These are phyloP conservation scores for Trichoderma afroharzianum DNA, from an alignment of 2,329 filamentous ascomycete species.

Conservation along the genomic window DNA sequence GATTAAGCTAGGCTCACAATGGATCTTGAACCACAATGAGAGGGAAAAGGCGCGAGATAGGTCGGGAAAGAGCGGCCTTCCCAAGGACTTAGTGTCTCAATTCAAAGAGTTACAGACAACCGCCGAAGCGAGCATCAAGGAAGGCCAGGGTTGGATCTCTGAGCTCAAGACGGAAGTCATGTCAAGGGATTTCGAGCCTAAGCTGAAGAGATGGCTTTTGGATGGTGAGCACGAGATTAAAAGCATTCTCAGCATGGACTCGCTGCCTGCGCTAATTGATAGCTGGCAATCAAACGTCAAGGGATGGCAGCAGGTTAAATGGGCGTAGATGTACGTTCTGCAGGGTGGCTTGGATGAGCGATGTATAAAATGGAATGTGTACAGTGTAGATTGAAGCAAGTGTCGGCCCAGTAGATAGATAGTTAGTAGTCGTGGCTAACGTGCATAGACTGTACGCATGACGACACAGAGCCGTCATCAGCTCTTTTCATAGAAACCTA, in stretches of 20 bases:
- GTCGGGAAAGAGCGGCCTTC: slow-evolving; percentile 36
- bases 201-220: slow-evolving; percentile 30
- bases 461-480: neutral
- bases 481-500: neutral
- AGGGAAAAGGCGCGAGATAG: slow-evolving; percentile 38
- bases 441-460: neutral
- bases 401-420: neutral
- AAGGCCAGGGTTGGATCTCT: slow-evolving; percentile 31
- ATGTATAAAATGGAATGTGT: neutral
- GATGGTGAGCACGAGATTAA: slow-evolving; percentile 23
- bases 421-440: neutral
- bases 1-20: slow-evolving; percentile 29
- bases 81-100: slow-evolving; percentile 35
- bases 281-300: slow-evolving; percentile 35
- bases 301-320: slow-evolving; percentile 35
- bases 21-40: slow-evolving; percentile 37
- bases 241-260: slow-evolving; percentile 26
- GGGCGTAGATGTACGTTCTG: slow-evolving; percentile 24
- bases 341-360: neutral
- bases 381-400: neutral
- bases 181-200: slow-evolving; percentile 10
- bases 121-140: slow-evolving; percentile 30
- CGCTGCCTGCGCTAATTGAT: slow-evolving; percentile 28
- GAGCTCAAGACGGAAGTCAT: slow-evolving; percentile 30
- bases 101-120: slow-evolving; percentile 33